Base-by-base conservation (phyloP, 495 filamentous ascomycete species). In the Venustampulla echinocandica region DNA sequence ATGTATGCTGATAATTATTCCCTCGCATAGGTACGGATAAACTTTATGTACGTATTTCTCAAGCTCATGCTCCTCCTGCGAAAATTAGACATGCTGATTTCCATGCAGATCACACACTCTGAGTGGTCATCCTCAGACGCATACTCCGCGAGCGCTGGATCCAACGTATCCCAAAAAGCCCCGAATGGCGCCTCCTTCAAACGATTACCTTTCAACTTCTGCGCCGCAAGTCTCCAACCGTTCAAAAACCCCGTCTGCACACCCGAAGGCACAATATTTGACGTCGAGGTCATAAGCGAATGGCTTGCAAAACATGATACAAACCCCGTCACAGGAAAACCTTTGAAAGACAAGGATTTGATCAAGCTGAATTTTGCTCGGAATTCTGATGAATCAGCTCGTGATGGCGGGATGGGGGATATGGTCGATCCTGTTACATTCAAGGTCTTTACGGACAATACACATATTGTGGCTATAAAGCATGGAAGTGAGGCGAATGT, bases 381-480 rank as follows among this genome's bases (percentile, higher is more conserved):
- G 64, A 99, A 97, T 63, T 61, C 59, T 0, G 57, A 63, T 33
- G 65, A 59, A 42, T 64, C 64, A 2, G 61, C 61, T 37, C 66
- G 64, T 27, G 54, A 51, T 18, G 48, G 50, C 27, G 50, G 56
- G 14, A 67, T 73, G 45, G 87, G 82, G 44, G 93, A 98, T 55
- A 86, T 87, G 54, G 85, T 95, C 51, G 92, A 99, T 61, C 92
- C 92, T 1, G 90, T 99, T 17, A 95, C 87, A 2, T 97, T 83
- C 71, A 99, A 99, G 66, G 82, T 92, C 10, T 82, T 99, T 54
- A 99, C 92, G 28, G 89, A 99, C 61, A 97, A 96, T 62, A 95
- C 93, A 7, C 92, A 99, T 61, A 84, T 99, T 35, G 86, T 97
- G 35, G 89, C 90, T 22, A 68, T 99, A 48, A 71, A 81, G 38